Conservation (phyloP, 73 alveolate species). For the Paramecium tetraurelia region DNA sequence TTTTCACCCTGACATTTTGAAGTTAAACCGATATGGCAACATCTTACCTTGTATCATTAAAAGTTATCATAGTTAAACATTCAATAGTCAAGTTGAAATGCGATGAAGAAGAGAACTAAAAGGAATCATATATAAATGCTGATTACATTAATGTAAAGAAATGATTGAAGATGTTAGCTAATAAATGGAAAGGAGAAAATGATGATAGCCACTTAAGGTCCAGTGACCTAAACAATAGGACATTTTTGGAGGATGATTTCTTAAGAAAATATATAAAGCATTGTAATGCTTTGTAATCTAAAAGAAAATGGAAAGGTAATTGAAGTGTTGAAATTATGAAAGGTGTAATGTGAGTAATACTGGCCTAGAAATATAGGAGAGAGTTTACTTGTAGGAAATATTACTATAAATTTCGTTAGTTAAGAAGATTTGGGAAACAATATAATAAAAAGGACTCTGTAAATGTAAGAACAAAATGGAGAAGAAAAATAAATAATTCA, state of each 20-base stretch:
- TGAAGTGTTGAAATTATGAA: neutral
- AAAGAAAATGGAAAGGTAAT: conserved; percentile 80
- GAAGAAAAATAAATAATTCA: conserved; percentile 71
- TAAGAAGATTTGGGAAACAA: conserved; percentile 72
- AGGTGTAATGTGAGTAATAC: conserved; percentile 86
- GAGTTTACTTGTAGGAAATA: conserved; percentile 39
- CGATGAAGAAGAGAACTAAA: too few species aligned
- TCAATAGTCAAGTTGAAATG: too few species aligned
- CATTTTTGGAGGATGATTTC: conserved; percentile 95
- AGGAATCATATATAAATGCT: conserved; percentile 79
- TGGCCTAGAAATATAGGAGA: conserved; percentile 80
- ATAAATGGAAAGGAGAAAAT: conserved; percentile 61
- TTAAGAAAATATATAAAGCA: conserved; percentile 80
- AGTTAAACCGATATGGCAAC: too few species aligned
- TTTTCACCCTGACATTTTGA: too few species aligned
- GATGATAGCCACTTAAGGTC: conserved; percentile 96
- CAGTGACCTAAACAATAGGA: conserved; percentile 77
- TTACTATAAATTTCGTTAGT: conserved; percentile 65
- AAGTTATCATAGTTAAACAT: too few species aligned
- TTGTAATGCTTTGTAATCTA: conserved; percentile 86
- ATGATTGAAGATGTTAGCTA: neutral
- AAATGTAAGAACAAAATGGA: conserved; percentile 54
- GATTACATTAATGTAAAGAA: conserved; percentile 67
- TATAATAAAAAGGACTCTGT: conserved; percentile 71
- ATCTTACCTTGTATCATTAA: too few species aligned